Evolutionary conservation across 129 eudicot genomes (phyloP).

Genomic region (Smallanthus sonchifolius): DNA sequence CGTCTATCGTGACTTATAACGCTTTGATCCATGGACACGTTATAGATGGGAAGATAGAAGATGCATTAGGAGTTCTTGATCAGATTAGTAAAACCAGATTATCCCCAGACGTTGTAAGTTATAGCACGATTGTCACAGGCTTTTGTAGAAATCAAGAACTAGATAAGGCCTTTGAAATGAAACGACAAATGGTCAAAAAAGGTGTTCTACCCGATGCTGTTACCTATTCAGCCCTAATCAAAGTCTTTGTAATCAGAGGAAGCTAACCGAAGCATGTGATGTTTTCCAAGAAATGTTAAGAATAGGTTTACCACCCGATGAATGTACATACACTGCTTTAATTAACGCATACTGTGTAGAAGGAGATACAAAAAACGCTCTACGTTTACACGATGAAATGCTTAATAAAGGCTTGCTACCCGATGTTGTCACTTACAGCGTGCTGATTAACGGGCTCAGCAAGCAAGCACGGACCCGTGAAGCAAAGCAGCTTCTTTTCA

Average conservation of each 20-base stretch:
- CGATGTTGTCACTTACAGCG: conserved; percentile 85
- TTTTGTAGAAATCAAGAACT: conserved; percentile 55
- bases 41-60: conserved; percentile 56
- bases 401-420: conserved; percentile 73
- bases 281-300: conserved; percentile 70
- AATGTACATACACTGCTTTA: conserved; percentile 80
- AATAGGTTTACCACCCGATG: conserved; percentile 69
- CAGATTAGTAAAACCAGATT: conserved; percentile 43
- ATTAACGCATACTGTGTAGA: conserved; percentile 80
- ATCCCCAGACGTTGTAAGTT: conserved; percentile 80
- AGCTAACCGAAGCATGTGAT: conserved; percentile 64
- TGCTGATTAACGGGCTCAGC: conserved; percentile 81
- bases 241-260: conserved; percentile 71
- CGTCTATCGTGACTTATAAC: conserved; percentile 83
- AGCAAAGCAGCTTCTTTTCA: conserved; percentile 80
- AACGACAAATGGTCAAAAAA: conserved; percentile 53
- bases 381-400: conserved; percentile 78
- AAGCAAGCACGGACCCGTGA: conserved; percentile 86
- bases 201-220: conserved; percentile 65
- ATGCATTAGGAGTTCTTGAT: conserved; percentile 51
- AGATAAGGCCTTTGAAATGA: conserved; percentile 60
- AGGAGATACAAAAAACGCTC: conserved; percentile 60
- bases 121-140: conserved; percentile 74
- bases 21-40: conserved; percentile 80
- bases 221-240: conserved; percentile 77